A percentile compares a stretch with the other conserved stretches of the same genome.
Conservation (phyloP, 345 rosid species). For the Rhizophora mangle region DNA sequence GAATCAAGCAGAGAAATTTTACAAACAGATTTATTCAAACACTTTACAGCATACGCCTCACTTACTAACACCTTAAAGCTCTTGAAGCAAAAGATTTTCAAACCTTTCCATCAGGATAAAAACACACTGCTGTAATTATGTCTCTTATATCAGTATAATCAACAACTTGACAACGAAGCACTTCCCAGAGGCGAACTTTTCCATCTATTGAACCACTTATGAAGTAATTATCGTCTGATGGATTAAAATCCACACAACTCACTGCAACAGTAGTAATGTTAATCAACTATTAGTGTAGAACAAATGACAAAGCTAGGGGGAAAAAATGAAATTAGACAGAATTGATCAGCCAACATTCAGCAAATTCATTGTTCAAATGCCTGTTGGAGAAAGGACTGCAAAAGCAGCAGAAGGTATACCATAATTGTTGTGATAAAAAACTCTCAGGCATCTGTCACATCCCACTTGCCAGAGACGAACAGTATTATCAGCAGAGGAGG, state of each 20-base stretch:
- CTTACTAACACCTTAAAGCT: not conserved
- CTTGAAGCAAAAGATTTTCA: not conserved
- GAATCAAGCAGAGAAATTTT: not conserved
- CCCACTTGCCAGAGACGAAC: slow-evolving; percentile 58
- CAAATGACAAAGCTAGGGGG: too few species aligned
- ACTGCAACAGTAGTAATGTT: not conserved
- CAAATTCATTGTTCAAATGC: too few species aligned
- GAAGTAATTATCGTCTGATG: slow-evolving; percentile 18
- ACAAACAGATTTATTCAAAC: not conserved
- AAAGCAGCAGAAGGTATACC: slow-evolving; percentile 26
- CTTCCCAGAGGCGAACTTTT: slow-evolving; percentile 25
- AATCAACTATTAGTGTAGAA: not conserved
- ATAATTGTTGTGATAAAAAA: slow-evolving; percentile 41
- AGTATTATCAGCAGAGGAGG: slow-evolving; percentile 54
- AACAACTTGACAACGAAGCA: slow-evolving; percentile 37
- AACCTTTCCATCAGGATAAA: slow-evolving; percentile 50
- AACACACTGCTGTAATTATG: slow-evolving; percentile 46
- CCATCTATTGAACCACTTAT: slow-evolving; percentile 26
- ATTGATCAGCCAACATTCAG: too few species aligned
- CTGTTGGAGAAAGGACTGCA: too few species aligned
- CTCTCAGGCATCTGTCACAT: slow-evolving; percentile 30
- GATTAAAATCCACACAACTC: slow-evolving; percentile 22
- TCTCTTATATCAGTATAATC: slow-evolving; percentile 43
- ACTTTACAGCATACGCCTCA: not conserved
- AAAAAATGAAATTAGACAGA: too few species aligned